Evolutionary conservation across 2,329 filamentous ascomycete species (phyloP), one percentile per base, ranked within the genome.

Genomic region (Sporothrix mexicana): DNA sequence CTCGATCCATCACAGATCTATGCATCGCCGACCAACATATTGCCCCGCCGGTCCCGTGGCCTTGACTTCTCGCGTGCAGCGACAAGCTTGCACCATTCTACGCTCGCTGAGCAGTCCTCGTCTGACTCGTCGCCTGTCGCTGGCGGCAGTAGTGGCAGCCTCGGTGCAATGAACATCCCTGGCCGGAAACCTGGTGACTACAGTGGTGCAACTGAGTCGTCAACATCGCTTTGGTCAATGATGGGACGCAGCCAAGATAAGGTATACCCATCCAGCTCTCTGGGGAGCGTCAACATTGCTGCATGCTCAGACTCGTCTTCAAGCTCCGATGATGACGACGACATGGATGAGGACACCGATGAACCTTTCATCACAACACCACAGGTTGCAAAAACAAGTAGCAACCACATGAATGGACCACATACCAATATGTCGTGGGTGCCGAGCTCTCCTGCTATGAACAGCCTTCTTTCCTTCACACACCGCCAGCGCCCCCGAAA

Each of bases 1-100:
- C 88, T 96, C 75, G 94, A 97, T 80, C 88, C 93, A 72, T 91
- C 92, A 23, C 92, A 94, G 76, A 93, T 91, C 66, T 97, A 97
- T 83, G 92, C 92, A 57, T 95, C 94, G 1, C 94, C 95, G 1
- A 92, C 93, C 36, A 97, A 95, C 71, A 92, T 97, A 64, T 87
- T 98, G 8, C 95, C 95, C 20, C 90, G 95, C 76, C 91, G 95
- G 74, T 98, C 95, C 43, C 90, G 95, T 72, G 95, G 95, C 59
- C 86, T 98, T 74, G 95, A 98, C 82, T 98, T 97, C 81, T 95
- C 95, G 55, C 89, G 95, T 77, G 95, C 95, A 12, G 96, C 94
- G 75, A 98, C 95, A 12, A 97, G 95, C 79, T 86, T 99, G 25
- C 96, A 98, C 82, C 96, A 98, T 81, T 98, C 95, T 17, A 98